Evolutionary conservation across 805 yeast genomes (phyloP).

Genomic region (Candida manassasensis): DNA sequence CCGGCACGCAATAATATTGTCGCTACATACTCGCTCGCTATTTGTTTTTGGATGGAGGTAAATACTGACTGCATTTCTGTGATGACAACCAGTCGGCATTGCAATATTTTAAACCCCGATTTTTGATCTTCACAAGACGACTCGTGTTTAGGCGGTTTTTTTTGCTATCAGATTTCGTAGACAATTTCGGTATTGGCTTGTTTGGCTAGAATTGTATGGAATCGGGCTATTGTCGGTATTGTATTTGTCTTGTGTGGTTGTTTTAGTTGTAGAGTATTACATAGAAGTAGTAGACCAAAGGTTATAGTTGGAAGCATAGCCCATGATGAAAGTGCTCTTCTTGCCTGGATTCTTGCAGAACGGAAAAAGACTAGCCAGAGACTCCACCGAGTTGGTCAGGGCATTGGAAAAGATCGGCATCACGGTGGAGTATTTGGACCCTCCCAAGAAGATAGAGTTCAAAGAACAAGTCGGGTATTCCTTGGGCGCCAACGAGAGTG

Average conservation of each 20-base stretch:
- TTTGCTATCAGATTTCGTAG: no score
- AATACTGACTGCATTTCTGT: slow-evolving; percentile 4
- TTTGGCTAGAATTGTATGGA: no score
- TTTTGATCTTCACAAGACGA: no score
- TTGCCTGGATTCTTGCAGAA: slow-evolving; percentile 39
- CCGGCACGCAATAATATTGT: not conserved
- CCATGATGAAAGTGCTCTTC: slow-evolving; percentile 10
- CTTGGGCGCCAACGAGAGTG: slow-evolving; percentile 21
- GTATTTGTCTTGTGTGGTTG: no score
- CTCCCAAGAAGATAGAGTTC: slow-evolving; percentile 21
- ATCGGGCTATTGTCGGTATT: no score
- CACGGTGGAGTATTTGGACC: slow-evolving; percentile 31
- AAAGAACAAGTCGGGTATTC: slow-evolving; percentile 27
- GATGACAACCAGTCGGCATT: not conserved
- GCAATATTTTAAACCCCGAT: no score
- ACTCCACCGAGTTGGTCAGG: slow-evolving; percentile 28
- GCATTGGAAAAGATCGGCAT: slow-evolving; percentile 20
- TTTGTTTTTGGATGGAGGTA: slow-evolving; percentile 7
- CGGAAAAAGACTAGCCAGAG: slow-evolving; percentile 28
- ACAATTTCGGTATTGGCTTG: no score
- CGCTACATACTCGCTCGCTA: slow-evolving; percentile 10
- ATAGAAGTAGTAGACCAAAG: no score
- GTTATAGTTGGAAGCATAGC: no score
- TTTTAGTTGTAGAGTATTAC: no score
- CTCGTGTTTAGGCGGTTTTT: no score